Base-by-base conservation (phyloP, 1,139 yeast genomes). In the Zygoascus meyerae region DNA sequence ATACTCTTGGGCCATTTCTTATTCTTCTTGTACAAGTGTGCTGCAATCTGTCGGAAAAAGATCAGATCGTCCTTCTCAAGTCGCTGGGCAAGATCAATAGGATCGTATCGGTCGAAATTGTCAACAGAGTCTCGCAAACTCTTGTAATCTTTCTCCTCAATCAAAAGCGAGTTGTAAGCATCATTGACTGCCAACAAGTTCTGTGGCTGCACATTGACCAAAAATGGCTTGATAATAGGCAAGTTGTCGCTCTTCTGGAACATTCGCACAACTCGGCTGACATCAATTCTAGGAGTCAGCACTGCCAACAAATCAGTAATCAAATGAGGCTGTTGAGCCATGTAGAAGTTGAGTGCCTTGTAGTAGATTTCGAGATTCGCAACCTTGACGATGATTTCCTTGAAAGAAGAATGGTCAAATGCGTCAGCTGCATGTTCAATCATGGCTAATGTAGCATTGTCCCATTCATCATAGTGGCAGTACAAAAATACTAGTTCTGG, bases 401-500 rank as follows among this genome's bases (percentile, higher is more conserved):
- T 92, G 75, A 94, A 92, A 42, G 95, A 85, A 35, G 81, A 71
- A 66, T 92, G 98, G 59, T 94, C 98, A 64, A 92, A 90, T 14
- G 96, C 92, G 59, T 85, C 86, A 52, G 94, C 89, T 3, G 95
- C 83, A 65, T 81, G 89, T 67, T 92, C 96, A 74, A 92, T 92
- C 92, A 92, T 87, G n/a, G 97, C 83, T 67, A 92, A 77, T 37
- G 97, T 92, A 52, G 98, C 98, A 66, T 92, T 92, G 69, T 94
- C 99, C 95, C 97, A 94, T 72, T 94, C 98, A 66, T 92, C 98
- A 66, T 92, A 92, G 68, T 92, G 99, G 64, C 97, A 90, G 72
- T 92, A 90, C 65, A 92, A 75, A 80, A 94, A 92, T 50, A 92
- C 89, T 61, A 92, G 75, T 72, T 94, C 98, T 26, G 95, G 95